Evolutionary conservation across 768 basidiomycete genomes (phyloP), one percentile per base, ranked within the genome.

Genomic region (Lactifluus piperatus): DNA sequence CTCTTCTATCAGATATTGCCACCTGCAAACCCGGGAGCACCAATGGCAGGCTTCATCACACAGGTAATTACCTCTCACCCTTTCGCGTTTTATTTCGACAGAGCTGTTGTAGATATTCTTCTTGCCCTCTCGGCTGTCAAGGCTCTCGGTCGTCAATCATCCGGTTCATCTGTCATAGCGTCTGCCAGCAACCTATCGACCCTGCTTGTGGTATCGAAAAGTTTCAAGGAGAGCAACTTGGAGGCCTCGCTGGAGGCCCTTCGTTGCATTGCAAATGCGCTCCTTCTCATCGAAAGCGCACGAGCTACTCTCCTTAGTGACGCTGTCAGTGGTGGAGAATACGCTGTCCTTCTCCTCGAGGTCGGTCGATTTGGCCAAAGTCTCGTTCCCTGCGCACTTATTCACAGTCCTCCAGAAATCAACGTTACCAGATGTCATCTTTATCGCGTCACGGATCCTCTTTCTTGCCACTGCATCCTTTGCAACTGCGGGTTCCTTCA

Each of bases 211-310:
- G 64, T 86, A 7, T 76, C 82, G 9, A 68, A 72, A 6, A 69
- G 76, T 6, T 77, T 84, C 68, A 84, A 83, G 58, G 79, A 82
- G 54, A 77, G 30, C 55, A 56, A 82, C 41, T 67, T 69, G 3
- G 83, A 84, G 13, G 84, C 84, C 2, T 75, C 80, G 4, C 80
- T 78, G 45, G 87, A 91, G 72, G 86, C 87, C 1, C 74, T 91
- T 46, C 77, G 86, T 55, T 88, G 81, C 53, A 76, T 91, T 26
- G 91, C 92, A 8, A 94, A 94, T 68, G 80, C 88, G 0, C 71
- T 93, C 3, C 77, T 92, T 20, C 78, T 91, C 57, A 74, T 85
- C 51, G 85, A 86, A 58, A 68, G 71, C 14, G 83, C 84, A 2
- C 80, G 90, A 51, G 67, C 69, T 20, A 80, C 79, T 0, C 81